Conservation (phyloP, 2,329 filamentous ascomycete genomes). For the Exophiala sp. region DNA sequence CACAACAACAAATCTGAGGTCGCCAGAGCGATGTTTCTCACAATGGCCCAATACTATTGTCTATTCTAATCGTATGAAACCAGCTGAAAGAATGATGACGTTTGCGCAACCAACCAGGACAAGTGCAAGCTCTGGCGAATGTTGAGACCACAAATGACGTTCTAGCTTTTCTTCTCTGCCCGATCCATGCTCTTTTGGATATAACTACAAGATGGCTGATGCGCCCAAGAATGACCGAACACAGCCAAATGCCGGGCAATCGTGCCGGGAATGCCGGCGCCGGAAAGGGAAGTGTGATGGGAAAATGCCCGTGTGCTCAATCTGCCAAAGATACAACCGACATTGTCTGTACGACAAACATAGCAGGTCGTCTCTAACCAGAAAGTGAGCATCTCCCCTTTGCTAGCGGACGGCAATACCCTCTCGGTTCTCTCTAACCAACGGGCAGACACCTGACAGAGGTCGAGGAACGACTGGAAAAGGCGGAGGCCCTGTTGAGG, state of each 20-base stretch:
- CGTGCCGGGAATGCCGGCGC: conserved; percentile 21
- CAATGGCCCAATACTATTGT: too few species aligned
- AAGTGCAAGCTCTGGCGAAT: too few species aligned
- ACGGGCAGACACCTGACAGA: conserved; percentile 22
- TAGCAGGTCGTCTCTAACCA: conserved; percentile 22
- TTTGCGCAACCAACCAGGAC: too few species aligned
- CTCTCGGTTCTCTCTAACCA: not conserved
- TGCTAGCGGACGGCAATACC: not conserved
- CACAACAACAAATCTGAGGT: too few species aligned
- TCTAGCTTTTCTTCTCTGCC: not conserved
- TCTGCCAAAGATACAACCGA: conserved; percentile 25
- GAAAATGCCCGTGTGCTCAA: conserved; percentile 23
- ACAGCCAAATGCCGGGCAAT: conserved; percentile 16
- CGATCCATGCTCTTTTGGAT: not conserved
- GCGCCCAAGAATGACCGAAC: conserved; percentile 8
- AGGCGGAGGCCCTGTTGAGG: conserved; percentile 19
- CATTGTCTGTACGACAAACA: conserved; percentile 27
- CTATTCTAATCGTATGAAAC: too few species aligned
- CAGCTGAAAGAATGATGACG: too few species aligned
- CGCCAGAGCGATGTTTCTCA: too few species aligned
- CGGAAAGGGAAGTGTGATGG: conserved; percentile 24
- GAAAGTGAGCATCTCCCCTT: conserved; percentile 14
- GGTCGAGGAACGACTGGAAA: conserved; percentile 23
- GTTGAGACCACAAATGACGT: not conserved
- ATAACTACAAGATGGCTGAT: conserved; percentile 12